Evolutionary conservation across 2,329 filamentous ascomycete genomes (phyloP).

Genomic region (Dothideomycetes sp.): DNA sequence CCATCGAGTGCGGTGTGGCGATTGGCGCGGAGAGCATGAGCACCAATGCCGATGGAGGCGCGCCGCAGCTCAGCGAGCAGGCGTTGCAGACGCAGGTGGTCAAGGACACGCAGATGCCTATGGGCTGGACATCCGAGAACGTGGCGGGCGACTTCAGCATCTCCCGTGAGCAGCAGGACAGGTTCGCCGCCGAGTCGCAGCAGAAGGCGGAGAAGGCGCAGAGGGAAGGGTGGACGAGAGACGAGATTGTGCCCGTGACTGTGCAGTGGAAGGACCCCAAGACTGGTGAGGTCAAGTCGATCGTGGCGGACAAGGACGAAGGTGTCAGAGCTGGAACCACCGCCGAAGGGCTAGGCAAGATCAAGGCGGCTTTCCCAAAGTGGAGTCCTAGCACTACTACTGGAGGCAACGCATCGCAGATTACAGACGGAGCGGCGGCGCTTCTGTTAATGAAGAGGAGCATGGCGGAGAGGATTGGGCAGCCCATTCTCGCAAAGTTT

Average conservation of each 20-base stretch:
- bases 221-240: background rate
- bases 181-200: background rate
- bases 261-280: background rate
- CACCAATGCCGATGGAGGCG: background rate
- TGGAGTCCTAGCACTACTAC: background rate
- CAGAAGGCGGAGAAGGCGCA: background rate
- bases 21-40: background rate
- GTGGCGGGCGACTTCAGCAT: background rate
- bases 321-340: background rate
- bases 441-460: background rate
- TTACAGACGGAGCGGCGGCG: background rate
- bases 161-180: background rate
- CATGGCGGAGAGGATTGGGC: background rate
- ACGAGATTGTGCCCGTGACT: background rate
- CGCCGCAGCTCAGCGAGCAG: background rate
- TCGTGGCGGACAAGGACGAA: background rate
- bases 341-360: background rate
- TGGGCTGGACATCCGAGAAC: background rate
- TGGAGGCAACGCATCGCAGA: background rate
- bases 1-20: background rate
- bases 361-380: background rate
- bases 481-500: background rate
- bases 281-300: background rate
- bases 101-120: background rate
- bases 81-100: background rate